Evolutionary conservation across 2,329 filamentous ascomycete species (phyloP).

Genomic region (Colletotrichum eleusines): DNA sequence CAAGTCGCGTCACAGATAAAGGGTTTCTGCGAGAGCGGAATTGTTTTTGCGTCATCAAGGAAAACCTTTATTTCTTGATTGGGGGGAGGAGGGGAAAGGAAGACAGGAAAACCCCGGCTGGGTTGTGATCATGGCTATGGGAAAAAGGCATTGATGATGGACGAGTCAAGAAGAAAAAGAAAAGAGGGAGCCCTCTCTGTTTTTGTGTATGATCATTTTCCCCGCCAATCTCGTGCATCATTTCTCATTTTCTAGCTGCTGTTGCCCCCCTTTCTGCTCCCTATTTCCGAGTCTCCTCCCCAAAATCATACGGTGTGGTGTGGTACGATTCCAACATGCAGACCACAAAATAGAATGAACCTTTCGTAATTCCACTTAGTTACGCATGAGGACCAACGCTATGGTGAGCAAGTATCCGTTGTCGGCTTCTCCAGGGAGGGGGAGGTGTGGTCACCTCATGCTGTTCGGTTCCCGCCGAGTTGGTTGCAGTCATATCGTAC

Average conservation of each 20-base stretch:
- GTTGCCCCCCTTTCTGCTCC: not conserved
- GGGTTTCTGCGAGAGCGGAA: not conserved
- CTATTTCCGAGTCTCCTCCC: not conserved
- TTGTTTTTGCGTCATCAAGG: not conserved
- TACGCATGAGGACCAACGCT: not conserved
- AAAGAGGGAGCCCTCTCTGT: not conserved
- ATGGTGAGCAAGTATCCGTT: not conserved
- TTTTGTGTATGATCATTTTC: conserved; percentile 19
- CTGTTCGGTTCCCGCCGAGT: not conserved
- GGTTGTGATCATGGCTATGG: not conserved
- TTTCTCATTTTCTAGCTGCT: conserved; percentile 6
- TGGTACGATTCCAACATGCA: not conserved
- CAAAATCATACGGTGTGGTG: conserved; percentile 11
- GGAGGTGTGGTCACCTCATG: not conserved
- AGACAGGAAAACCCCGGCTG: not conserved
- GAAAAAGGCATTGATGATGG: conserved; percentile 4
- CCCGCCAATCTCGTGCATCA: not conserved
- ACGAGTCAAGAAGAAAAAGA: conserved; percentile 21
- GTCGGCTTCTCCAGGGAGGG: not conserved
- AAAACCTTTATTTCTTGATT: not conserved
- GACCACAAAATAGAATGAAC: not conserved
- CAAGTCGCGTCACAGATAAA: not conserved
- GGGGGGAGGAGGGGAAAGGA: not conserved
- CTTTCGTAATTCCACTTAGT: not conserved
- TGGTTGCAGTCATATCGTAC: not conserved